phyloP scores from a whole-genome alignment of 2,329 filamentous ascomycete species.

The Botrytis aclada region DNA sequence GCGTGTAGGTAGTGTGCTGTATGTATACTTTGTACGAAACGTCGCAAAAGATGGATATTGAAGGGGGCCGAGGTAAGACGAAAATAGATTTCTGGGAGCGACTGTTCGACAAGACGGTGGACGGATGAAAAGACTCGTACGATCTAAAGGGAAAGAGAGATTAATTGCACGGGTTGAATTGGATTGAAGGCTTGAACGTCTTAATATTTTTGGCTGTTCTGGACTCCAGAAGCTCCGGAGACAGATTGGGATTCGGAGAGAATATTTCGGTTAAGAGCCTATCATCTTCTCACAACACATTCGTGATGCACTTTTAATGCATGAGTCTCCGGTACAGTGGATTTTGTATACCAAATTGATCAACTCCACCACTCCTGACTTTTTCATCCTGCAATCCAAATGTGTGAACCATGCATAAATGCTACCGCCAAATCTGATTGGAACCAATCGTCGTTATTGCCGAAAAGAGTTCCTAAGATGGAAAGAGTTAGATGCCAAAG shows the following conservation, averaged over 20 bases:
- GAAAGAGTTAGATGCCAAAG: neutral
- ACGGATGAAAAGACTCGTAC: neutral
- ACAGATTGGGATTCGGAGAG: conserved; percentile 1
- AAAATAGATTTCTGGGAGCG: neutral
- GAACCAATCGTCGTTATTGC: neutral
- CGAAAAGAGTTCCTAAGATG: neutral
- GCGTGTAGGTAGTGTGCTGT: neutral
- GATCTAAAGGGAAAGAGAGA: neutral
- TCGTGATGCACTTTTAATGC: neutral
- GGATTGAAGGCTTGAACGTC: neutral
- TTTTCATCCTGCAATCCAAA: neutral
- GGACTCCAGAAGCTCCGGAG: conserved; percentile 7
- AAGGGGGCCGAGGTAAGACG: neutral
- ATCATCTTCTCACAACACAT: neutral
- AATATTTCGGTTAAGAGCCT: neutral
- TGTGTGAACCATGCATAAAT: neutral
- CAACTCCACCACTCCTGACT: neutral
- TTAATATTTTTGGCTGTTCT: neutral
- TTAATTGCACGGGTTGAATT: neutral
- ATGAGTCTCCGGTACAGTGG: neutral
- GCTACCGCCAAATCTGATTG: no score
- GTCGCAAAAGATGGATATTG: neutral
- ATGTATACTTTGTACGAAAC: neutral
- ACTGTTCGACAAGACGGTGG: neutral
- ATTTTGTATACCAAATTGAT: neutral